phyloP scores from a whole-genome alignment of 345 rosid species.

The Hevea brasiliensis region DNA sequence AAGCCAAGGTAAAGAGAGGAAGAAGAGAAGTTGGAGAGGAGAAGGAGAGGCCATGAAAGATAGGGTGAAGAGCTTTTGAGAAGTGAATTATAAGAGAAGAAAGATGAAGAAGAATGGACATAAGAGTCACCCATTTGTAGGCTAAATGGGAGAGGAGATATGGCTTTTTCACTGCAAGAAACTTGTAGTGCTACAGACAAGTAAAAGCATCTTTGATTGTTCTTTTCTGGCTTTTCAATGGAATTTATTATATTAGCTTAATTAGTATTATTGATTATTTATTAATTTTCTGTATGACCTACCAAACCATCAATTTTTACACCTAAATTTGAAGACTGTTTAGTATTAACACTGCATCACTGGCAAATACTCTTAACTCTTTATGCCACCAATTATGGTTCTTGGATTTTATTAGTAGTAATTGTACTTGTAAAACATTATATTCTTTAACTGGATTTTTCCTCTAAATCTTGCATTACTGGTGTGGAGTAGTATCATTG shows the following conservation, averaged over 20 bases:
- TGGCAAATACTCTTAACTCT: no score
- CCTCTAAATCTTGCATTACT: no score
- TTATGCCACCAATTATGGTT: no score
- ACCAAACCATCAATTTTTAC: neutral
- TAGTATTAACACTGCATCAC: neutral
- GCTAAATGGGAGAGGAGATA: neutral
- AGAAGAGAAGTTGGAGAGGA: conserved; percentile 26
- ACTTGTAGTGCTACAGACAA: neutral
- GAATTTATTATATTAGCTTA: neutral
- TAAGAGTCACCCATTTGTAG: conserved; percentile 9
- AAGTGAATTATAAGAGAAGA: neutral
- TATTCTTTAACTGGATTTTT: no score
- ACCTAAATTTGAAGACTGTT: neutral
- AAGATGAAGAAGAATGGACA: neutral
- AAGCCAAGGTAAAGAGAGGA: conserved; percentile 21
- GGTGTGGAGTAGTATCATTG: no score
- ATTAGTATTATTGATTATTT: neutral
- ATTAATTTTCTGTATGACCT: neutral
- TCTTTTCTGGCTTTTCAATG: neutral
- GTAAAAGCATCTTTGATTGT: neutral
- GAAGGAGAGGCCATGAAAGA: conserved; percentile 37
- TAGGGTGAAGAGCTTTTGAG: neutral
- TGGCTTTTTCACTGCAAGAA: conserved; percentile 9
- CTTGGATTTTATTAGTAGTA: no score
- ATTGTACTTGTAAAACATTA: no score